Evolutionary conservation across 2,329 filamentous ascomycete species (phyloP), one percentile per base, ranked within the genome.

Genomic region (Thelonectria rubi): DNA sequence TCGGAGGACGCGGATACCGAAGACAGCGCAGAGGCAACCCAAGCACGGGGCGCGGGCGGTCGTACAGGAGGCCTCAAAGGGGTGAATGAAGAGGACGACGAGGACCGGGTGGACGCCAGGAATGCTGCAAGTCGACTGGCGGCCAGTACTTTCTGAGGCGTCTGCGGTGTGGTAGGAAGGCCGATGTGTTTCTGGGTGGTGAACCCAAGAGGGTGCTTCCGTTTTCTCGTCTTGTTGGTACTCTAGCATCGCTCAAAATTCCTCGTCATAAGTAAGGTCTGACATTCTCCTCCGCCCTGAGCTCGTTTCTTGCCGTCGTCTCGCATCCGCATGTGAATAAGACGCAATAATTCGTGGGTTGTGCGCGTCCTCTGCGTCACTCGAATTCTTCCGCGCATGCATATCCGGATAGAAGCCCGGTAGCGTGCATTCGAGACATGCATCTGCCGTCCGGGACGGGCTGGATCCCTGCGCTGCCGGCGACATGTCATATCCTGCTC

Each of bases 91-190:
- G 92, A 96, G 73, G 94, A 93, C 66, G 91, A 97, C 72, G 93
- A 97, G 72, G 95, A 99, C 77, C 86, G 94, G 56, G 88, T 99
- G 62, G 95, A 99, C 84, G 95, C 95, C 43, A 88, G 92, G 77
- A 99, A 98, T 79, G 95, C 95, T 55, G 95, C 95, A 37, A 97
- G 92, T 79, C 87, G 95, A 74, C 82, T 99, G 80, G 95, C 94
- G 49, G 92, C 93, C 68, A 97, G 94, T 81, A 97, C 94, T 17
- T 97, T 97, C 77, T 98, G 65, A 71, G 55, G 80, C 72, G 55
- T 47, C 30, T 45, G 49, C 21, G 39, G 30, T 24, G 51, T 64
- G 62, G 56, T 64, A 58, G 54, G 54, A 64, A 39, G 58, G 56
- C 49, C 55, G 54, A 53, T 58, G 58, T 56, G 61, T 60, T 37